phyloP scores from a whole-genome alignment of 176 grass and related monocot species.

The Guadua angustifolia region DNA sequence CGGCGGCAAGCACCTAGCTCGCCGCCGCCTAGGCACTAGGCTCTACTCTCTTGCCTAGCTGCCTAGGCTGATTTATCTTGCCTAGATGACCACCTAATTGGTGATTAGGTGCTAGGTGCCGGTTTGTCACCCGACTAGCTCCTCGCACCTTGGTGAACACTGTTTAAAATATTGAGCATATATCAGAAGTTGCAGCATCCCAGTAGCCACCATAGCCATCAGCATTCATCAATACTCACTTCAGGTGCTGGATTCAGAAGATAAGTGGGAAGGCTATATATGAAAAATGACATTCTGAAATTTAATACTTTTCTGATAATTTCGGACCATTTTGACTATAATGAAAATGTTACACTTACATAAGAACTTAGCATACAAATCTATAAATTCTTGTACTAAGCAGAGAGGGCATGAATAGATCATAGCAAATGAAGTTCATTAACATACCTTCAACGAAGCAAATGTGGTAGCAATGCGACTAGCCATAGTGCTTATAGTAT shows the following conservation, averaged over 20 bases:
- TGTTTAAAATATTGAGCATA: conserved; percentile 6
- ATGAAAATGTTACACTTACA: conserved; percentile 12
- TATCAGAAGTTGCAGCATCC: conserved; percentile 23
- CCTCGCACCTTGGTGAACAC: too few relatives aligned
- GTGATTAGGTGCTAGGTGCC: too few relatives aligned
- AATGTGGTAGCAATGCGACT: conserved; percentile 82
- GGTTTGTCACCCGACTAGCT: too few relatives aligned
- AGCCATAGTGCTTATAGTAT: conserved; percentile 76
- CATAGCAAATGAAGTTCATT: conserved; percentile 25
- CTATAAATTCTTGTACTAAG: conserved; percentile 6
- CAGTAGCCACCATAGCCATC: background rate
- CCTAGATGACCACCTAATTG: too few relatives aligned
- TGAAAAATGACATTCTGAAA: conserved; percentile 24
- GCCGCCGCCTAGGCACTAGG: too few relatives aligned
- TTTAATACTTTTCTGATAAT: conserved; percentile 6
- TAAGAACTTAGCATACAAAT: background rate
- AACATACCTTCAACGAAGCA: conserved; percentile 88
- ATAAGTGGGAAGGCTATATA: background rate
- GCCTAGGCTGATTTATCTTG: too few relatives aligned
- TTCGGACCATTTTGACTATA: conserved; percentile 11
- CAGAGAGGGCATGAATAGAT: conserved; percentile 1
- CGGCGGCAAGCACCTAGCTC: too few relatives aligned
- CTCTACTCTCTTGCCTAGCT: too few relatives aligned
- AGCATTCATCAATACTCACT: background rate
- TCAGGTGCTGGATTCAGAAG: background rate